Percentiles rank a stretch among this genome's conserved stretches.
Evolutionary conservation across 805 yeast species (phyloP).

Genomic region (Cyberlindnera amylophila): DNA sequence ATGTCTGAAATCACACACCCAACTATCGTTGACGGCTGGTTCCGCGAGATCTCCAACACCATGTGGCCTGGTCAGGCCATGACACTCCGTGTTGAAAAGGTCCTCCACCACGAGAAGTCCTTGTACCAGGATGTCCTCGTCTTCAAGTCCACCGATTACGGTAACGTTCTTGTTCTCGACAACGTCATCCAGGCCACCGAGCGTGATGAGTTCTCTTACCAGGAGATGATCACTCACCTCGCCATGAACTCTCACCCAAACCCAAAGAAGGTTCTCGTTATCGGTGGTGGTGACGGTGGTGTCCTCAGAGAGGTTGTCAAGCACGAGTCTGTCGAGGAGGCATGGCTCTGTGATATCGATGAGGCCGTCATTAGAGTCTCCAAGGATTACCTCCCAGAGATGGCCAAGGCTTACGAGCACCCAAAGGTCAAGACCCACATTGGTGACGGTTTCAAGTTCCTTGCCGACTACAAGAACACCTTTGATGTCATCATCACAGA

Average conservation of each 20-base stretch:
- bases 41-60: constrained; percentile 89
- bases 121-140: constrained; percentile 91
- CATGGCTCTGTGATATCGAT: constrained; percentile 91
- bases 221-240: constrained; percentile 96
- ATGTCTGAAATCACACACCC: constrained; percentile 40
- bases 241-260: constrained; percentile 91
- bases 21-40: constrained; percentile 80
- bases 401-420: constrained; percentile 80
- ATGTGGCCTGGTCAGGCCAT: constrained; percentile 99
- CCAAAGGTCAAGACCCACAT: constrained; percentile 88
- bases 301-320: constrained; percentile 92
- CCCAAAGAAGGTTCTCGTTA: constrained; percentile 89
- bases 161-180: constrained; percentile 92
- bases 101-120: constrained; percentile 80
- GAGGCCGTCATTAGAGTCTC: constrained; percentile 87
- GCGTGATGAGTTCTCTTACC: constrained; percentile 96
- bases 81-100: constrained; percentile 82
- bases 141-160: constrained; percentile 89
- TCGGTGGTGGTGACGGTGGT: constrained; percentile 99
- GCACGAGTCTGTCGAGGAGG: constrained; percentile 82
- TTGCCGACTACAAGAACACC: constrained; percentile 76
- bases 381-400: constrained; percentile 81
- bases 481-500: constrained; percentile 96
- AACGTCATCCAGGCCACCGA: constrained; percentile 95
- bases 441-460: constrained; percentile 97